Evolutionary conservation across 345 rosid species (phyloP).

Genomic region (Sapria himalayana): DNA sequence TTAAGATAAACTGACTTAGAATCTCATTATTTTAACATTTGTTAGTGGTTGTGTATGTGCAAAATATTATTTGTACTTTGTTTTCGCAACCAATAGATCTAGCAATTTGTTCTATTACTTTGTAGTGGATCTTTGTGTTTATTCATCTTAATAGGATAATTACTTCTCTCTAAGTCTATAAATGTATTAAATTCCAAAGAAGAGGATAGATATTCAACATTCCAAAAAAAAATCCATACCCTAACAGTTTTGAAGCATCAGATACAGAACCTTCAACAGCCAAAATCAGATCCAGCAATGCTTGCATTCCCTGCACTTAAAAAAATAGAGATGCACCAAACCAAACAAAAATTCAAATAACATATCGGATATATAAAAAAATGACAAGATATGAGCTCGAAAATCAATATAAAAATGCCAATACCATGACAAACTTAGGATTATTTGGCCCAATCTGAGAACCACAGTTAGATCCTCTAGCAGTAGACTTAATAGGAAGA

Average conservation of each 20-base stretch:
- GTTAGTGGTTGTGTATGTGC: no score
- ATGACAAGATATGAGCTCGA: neutral
- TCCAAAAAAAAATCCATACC: slow-evolving; percentile 16
- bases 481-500: slow-evolving; percentile 55
- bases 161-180: no score
- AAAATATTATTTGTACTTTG: no score
- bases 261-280: slow-evolving; percentile 72
- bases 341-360: neutral
- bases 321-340: neutral
- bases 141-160: no score
- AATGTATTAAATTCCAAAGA: no score
- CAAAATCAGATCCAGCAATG: slow-evolving; percentile 50
- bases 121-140: no score
- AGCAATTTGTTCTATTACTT: no score
- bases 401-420: neutral
- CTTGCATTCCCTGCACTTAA: slow-evolving; percentile 63
- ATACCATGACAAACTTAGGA: slow-evolving; percentile 63
- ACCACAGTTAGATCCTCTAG: slow-evolving; percentile 43
- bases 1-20: no score
- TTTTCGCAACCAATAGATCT: no score
- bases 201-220: no score
- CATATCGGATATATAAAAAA: neutral
- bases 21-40: no score
- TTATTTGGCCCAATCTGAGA: slow-evolving; percentile 85
- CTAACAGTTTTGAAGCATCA: slow-evolving; percentile 52